These are phyloP conservation scores for Trichophaea hybrida DNA, from an alignment of 2,329 filamentous ascomycete genomes.

Conservation along the genomic window DNA sequence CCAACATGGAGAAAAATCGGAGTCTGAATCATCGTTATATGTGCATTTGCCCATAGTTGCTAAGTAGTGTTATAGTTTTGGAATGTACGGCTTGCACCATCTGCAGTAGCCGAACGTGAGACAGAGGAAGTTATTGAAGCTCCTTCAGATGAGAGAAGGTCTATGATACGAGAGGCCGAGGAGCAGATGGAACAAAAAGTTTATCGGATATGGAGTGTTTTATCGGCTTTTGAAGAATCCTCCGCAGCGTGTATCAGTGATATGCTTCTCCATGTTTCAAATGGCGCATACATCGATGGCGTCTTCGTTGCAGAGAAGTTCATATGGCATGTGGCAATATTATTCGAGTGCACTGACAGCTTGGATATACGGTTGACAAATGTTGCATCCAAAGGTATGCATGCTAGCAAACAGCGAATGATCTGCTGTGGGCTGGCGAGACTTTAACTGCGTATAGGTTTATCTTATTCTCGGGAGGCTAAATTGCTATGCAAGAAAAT, in stretches of 20 bases:
- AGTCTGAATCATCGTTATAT: not conserved
- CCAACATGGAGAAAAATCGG: not conserved
- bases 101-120: slow-evolving; percentile 30
- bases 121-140: slow-evolving; percentile 34
- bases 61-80: slow-evolving; percentile 47
- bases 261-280: slow-evolving; percentile 97
- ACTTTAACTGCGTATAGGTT: slow-evolving; percentile 38
- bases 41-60: slow-evolving; percentile 8
- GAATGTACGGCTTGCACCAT: slow-evolving; percentile 74
- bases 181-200: slow-evolving; percentile 97
- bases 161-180: slow-evolving; percentile 67
- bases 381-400: slow-evolving; percentile 59
- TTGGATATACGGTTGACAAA: slow-evolving; percentile 59
- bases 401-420: slow-evolving; percentile 2
- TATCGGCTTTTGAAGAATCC: slow-evolving; percentile 94
- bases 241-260: slow-evolving; percentile 97
- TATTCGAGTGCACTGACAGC: slow-evolving; percentile 77
- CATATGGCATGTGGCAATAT: slow-evolving; percentile 85
- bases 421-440: slow-evolving; percentile 8
- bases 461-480: slow-evolving; percentile 89
- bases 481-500: slow-evolving; percentile 99
- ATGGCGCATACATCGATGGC: slow-evolving; percentile 88
- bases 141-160: slow-evolving; percentile 53
- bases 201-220: slow-evolving; percentile 92
- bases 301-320: slow-evolving; percentile 91